A percentile compares a stretch with the other conserved stretches of the same genome.
Evolutionary conservation across 2,329 filamentous ascomycete genomes (phyloP).

Genomic region (Setomelanomma holmii): DNA sequence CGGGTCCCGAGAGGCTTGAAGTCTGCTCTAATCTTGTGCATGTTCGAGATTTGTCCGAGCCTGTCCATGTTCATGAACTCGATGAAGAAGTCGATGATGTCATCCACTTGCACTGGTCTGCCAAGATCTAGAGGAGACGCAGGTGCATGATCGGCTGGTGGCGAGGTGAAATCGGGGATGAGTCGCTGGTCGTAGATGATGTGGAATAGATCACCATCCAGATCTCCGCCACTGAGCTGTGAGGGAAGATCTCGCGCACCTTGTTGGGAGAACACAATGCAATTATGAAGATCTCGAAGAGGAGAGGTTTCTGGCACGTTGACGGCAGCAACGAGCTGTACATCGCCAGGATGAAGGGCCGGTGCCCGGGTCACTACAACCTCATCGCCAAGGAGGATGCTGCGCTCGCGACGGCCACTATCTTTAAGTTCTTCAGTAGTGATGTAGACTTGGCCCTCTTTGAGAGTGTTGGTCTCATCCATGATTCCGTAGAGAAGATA

Average conservation of each 20-base stretch:
- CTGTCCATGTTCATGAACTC: slow-evolving; percentile 53
- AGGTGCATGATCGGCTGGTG: slow-evolving; percentile 74
- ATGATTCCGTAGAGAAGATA: slow-evolving; percentile 83
- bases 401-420: slow-evolving; percentile 16
- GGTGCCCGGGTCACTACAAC: slow-evolving; percentile 80
- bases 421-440: slow-evolving; percentile 57
- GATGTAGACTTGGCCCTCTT: slow-evolving; percentile 73
- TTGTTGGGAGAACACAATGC: slow-evolving; percentile 76
- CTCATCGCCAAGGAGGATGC: slow-evolving; percentile 28
- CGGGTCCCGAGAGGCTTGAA: slow-evolving; percentile 37
- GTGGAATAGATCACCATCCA: slow-evolving; percentile 84
- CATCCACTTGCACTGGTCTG: slow-evolving; percentile 63
- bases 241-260: slow-evolving; percentile 79
- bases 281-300: slow-evolving; percentile 70
- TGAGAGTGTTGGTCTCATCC: slow-evolving; percentile 76
- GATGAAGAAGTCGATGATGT: slow-evolving; percentile 85
- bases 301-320: slow-evolving; percentile 66
- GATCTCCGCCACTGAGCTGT: slow-evolving; percentile 79
- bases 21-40: slow-evolving; percentile 53
- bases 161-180: slow-evolving; percentile 53
- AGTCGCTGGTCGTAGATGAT: slow-evolving; percentile 73
- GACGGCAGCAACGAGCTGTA: slow-evolving; percentile 70
- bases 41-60: slow-evolving; percentile 52
- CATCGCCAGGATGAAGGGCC: slow-evolving; percentile 81
- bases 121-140: slow-evolving; percentile 65